A percentile compares a stretch with the other conserved stretches of the same genome.
Evolutionary conservation across 202 grass and related monocot species (phyloP).

Genomic region (Brachypodium distachyon): DNA sequence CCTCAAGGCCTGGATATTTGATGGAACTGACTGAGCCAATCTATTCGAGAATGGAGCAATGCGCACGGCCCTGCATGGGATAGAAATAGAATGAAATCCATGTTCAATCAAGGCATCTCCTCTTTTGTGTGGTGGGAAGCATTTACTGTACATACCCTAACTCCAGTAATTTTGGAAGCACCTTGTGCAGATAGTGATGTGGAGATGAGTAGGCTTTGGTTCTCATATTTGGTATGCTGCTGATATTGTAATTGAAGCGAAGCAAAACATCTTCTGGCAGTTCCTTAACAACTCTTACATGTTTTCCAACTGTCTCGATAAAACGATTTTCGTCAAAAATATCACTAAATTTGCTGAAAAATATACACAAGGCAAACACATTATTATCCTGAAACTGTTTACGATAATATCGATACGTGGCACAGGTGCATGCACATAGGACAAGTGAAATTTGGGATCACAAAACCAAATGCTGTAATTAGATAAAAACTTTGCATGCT

Average conservation of each 20-base stretch:
- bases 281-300: constrained; percentile 75
- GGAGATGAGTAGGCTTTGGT: constrained; percentile 75
- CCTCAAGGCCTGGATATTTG: constrained; percentile 66
- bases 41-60: constrained; percentile 97
- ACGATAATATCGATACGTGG: background rate
- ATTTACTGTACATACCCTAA: constrained; percentile 61
- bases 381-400: background rate
- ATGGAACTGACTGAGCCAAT: constrained; percentile 65
- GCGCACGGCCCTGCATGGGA: constrained; percentile 61
- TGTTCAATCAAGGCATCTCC: background rate
- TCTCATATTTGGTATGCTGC: constrained; percentile 94
- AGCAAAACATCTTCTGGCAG: constrained; percentile 64
- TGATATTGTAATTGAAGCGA: constrained; percentile 77
- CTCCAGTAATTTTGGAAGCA: constrained; percentile 77
- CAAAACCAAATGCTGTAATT: background rate
- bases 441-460: background rate
- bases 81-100: constrained; percentile 22
- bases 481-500: background rate
- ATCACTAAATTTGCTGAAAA: constrained; percentile 86
- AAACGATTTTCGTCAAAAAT: constrained; percentile 96
- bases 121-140: background rate
- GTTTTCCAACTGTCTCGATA: constrained; percentile 58
- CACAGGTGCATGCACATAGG: background rate
- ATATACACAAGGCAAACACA: constrained; percentile 2
- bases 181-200: constrained; percentile 73